Percentiles rank a stretch among this genome's conserved stretches.
These are phyloP conservation scores for Flagelloscypha sp. DNA, from an alignment of 768 basidiomycete genomes.

Conservation along the genomic window DNA sequence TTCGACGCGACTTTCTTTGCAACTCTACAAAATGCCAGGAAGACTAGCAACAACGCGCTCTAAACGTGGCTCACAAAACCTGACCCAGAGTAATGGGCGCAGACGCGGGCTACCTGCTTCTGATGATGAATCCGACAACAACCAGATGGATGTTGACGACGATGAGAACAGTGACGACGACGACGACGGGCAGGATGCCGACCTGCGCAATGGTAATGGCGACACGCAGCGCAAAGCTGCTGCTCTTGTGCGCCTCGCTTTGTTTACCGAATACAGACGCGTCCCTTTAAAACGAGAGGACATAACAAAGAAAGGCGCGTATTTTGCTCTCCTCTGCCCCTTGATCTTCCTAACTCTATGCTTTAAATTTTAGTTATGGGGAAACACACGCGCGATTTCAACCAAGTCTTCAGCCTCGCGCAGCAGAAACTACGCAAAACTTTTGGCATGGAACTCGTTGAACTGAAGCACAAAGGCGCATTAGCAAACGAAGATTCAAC, in stretches of 20 bases:
- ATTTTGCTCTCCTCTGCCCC: background rate
- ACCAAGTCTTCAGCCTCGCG: slow-evolving; percentile 51
- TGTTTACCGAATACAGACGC: slow-evolving; percentile 73
- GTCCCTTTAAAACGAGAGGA: slow-evolving; percentile 69
- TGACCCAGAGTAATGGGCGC: too few relatives aligned
- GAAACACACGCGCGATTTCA: slow-evolving; percentile 48
- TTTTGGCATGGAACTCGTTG: slow-evolving; percentile 82
- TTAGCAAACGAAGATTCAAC: slow-evolving; percentile 37
- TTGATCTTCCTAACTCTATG: slow-evolving; percentile 23
- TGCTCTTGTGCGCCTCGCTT: slow-evolving; percentile 69
- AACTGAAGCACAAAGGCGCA: slow-evolving; percentile 57
- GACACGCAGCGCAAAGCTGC: slow-evolving; percentile 57
- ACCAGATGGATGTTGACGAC: slow-evolving; percentile 27
- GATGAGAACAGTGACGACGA: slow-evolving; percentile 18
- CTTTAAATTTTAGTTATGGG: slow-evolving; percentile 36
- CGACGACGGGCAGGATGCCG: slow-evolving; percentile 13
- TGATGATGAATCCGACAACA: too few relatives aligned
- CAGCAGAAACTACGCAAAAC: slow-evolving; percentile 54
- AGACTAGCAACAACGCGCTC: too few relatives aligned
- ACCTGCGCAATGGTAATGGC: background rate
- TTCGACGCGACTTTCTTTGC: too few relatives aligned
- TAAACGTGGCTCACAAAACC: too few relatives aligned
- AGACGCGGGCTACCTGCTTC: too few relatives aligned
- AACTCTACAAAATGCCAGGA: too few relatives aligned
- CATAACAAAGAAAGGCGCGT: slow-evolving; percentile 71